Percentiles rank a stretch among this genome's conserved stretches.
Conservation (phyloP, 306 rosid species). For the Alnus rubra region DNA sequence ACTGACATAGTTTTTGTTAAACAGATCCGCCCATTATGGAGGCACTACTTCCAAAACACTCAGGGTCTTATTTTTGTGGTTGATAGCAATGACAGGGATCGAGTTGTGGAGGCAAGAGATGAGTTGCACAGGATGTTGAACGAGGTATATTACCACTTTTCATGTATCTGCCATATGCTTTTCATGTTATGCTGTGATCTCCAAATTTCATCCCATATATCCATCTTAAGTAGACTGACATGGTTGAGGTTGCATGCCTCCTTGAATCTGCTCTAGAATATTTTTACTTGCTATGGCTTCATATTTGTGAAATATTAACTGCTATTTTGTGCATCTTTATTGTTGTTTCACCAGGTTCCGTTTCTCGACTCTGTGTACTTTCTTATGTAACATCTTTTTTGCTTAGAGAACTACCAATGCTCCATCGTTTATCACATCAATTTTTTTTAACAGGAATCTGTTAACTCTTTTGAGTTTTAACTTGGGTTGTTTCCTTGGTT, state of each 20-base stretch:
- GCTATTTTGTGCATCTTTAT: neutral
- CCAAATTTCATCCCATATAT: neutral
- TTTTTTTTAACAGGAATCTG: neutral
- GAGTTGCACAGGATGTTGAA: slow-evolving; percentile 98
- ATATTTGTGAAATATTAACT: neutral
- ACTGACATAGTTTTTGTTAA: slow-evolving; percentile 23
- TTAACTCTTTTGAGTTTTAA: neutral
- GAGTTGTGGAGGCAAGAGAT: slow-evolving; percentile 96
- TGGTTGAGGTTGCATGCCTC: neutral
- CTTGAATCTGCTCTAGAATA: neutral
- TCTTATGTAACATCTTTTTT: neutral
- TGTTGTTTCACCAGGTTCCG: neutral
- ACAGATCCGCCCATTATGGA: slow-evolving; percentile 97
- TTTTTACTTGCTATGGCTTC: neutral
- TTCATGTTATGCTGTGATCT: slow-evolving; percentile 11
- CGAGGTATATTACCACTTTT: slow-evolving; percentile 54
- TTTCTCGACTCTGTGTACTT: neutral
- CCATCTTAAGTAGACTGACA: no score
- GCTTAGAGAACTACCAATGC: neutral
- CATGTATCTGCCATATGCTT: slow-evolving; percentile 3
- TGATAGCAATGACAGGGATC: slow-evolving; percentile 96
- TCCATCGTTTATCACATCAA: neutral
- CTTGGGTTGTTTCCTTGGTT: neutral
- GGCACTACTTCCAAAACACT: slow-evolving; percentile 99
- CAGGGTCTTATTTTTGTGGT: slow-evolving; percentile 98